These are phyloP conservation scores for Carpinus viminea DNA, from an alignment of 306 rosid species.

Conservation along the genomic window DNA sequence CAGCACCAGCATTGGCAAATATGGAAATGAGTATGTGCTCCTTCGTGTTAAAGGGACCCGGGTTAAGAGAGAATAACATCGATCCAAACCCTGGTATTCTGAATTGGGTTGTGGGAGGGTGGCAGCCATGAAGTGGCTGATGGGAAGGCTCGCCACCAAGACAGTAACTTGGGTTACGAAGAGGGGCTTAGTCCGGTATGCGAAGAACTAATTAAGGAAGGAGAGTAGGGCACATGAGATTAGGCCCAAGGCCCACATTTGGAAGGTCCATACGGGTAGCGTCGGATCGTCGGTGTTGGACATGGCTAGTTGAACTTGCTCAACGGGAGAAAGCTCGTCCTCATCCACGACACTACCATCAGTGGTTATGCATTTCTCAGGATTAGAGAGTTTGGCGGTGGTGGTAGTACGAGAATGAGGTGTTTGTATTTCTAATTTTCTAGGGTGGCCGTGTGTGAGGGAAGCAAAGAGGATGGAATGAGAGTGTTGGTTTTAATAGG, in stretches of 20 bases:
- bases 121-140: conserved; percentile 65
- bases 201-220: conserved; percentile 79
- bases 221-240: conserved; percentile 58
- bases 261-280: conserved; percentile 82
- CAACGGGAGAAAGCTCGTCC: conserved; percentile 58
- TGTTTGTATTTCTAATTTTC: background rate
- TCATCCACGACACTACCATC: conserved; percentile 10
- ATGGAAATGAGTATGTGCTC: conserved; percentile 80
- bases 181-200: conserved; percentile 65
- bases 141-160: conserved; percentile 60
- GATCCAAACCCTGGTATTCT: conserved; percentile 46
- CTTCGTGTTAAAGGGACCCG: conserved; percentile 76
- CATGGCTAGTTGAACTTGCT: conserved; percentile 68
- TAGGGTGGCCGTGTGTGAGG: background rate
- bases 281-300: conserved; percentile 59
- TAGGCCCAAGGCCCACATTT: conserved; percentile 75
- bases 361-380: background rate
- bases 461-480: background rate
- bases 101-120: conserved; percentile 43
- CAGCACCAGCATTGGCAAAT: conserved; percentile 74
- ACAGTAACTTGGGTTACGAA: conserved; percentile 55
- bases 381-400: background rate
- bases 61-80: conserved; percentile 38
- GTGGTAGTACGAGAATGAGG: background rate
- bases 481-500: background rate